phyloP scores from a whole-genome alignment of 1,284 basidiomycete genomes.

The Trametes polyzona region DNA sequence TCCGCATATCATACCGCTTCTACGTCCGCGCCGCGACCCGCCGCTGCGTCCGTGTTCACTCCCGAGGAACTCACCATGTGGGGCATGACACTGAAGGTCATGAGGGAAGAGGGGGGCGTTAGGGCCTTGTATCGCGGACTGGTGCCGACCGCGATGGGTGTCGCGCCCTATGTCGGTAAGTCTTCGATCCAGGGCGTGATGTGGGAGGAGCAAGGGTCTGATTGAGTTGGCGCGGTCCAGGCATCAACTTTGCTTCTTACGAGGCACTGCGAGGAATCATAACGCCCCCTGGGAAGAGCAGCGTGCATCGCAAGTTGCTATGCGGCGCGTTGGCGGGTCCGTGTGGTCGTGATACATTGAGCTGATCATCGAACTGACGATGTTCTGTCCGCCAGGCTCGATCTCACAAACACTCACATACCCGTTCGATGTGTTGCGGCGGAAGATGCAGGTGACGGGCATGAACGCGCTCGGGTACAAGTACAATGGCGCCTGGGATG shows the following conservation, averaged over 20 bases:
- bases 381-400: slow-evolving; percentile 53
- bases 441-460: slow-evolving; percentile 96
- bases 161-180: slow-evolving; percentile 84
- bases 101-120: slow-evolving; percentile 89
- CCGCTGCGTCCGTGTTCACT: slow-evolving; percentile 42
- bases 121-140: slow-evolving; percentile 88
- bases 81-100: slow-evolving; percentile 90
- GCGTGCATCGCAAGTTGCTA: slow-evolving; percentile 61
- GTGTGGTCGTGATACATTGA: slow-evolving; percentile 22
- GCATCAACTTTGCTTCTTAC: slow-evolving; percentile 84
- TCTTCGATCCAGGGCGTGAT: not conserved
- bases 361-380: slow-evolving; percentile 1
- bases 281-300: slow-evolving; percentile 78
- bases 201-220: not conserved
- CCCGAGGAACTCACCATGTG: slow-evolving; percentile 73
- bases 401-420: slow-evolving; percentile 95
- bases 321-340: slow-evolving; percentile 81
- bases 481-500: slow-evolving; percentile 83
- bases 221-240: slow-evolving; percentile 39
- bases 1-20: slow-evolving; percentile 62
- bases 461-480: slow-evolving; percentile 71
- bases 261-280: slow-evolving; percentile 73
- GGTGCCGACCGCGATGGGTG: slow-evolving; percentile 87
- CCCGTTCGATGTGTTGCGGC: slow-evolving; percentile 91
- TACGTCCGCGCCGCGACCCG: slow-evolving; percentile 25